These are phyloP conservation scores for Stagonosporopsis cucurbitacearum DNA, from an alignment of 2,329 filamentous ascomycete genomes.

Conservation along the genomic window DNA sequence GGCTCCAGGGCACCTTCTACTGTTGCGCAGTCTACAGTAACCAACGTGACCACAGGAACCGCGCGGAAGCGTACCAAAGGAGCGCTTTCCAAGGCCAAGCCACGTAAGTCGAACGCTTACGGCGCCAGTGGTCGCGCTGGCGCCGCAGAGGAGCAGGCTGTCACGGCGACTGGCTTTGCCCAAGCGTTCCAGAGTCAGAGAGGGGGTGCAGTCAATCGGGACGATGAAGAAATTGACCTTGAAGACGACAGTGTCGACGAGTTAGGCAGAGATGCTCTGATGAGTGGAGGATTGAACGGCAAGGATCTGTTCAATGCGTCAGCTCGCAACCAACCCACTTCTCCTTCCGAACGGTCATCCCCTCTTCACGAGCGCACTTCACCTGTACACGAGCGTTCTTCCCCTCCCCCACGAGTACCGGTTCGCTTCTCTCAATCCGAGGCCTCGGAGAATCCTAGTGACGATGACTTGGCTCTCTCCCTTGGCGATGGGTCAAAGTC, in stretches of 20 bases:
- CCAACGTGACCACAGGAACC: constrained; percentile 24
- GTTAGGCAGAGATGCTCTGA: constrained; percentile 19
- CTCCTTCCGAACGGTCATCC: constrained; percentile 7
- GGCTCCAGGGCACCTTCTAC: constrained; percentile 36
- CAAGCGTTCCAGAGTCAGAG: constrained; percentile 43
- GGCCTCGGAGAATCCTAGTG: constrained; percentile 30
- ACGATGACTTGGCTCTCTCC: constrained; percentile 30
- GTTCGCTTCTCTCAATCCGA: constrained; percentile 28
- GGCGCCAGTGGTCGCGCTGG: constrained; percentile 44
- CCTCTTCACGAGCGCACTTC: neutral
- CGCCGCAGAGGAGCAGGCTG: constrained; percentile 36
- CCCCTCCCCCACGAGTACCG: constrained; percentile 2
- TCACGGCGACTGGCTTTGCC: constrained; percentile 39
- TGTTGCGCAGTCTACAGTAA: constrained; percentile 32
- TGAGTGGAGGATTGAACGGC: constrained; percentile 21
- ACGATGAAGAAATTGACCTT: constrained; percentile 25
- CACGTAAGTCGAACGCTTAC: constrained; percentile 46
- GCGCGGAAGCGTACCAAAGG: constrained; percentile 31
- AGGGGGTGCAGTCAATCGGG: constrained; percentile 34
- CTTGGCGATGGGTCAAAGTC: constrained; percentile 42
- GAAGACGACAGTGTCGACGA: constrained; percentile 26
- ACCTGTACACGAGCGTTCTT: constrained; percentile 2
- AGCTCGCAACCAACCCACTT: too few relatives aligned
- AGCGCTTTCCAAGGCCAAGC: constrained; percentile 40
- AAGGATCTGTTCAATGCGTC: constrained; percentile 17